phyloP scores from a whole-genome alignment of 2,329 filamentous ascomycete genomes.

The Fonsecaea monophora region DNA sequence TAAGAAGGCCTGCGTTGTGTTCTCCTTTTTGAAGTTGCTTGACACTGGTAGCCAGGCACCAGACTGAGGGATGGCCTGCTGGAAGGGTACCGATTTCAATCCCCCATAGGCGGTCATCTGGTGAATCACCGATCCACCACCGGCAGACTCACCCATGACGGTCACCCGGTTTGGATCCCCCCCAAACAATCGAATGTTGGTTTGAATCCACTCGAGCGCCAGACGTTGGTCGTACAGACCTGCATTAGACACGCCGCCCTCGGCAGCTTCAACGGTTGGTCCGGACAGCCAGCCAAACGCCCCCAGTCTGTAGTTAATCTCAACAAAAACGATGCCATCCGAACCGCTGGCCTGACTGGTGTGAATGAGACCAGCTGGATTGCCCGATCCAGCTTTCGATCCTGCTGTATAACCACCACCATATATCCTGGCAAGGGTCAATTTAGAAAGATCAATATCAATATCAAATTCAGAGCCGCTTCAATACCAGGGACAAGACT shows the following conservation, averaged over 20 bases:
- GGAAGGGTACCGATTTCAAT: conserved; percentile 42
- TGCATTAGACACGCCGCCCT: conserved; percentile 56
- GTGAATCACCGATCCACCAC: conserved; percentile 60
- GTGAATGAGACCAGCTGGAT: conserved; percentile 39
- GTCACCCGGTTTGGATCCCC: conserved; percentile 60
- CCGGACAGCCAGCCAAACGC: conserved; percentile 53
- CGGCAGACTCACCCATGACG: conserved; percentile 60
- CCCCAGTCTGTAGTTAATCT: neutral
- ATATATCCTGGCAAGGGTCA: conserved; percentile 47
- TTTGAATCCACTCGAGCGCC: conserved; percentile 64
- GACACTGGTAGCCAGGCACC: conserved; percentile 48
- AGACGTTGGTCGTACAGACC: conserved; percentile 58
- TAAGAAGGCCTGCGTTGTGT: conserved; percentile 50
- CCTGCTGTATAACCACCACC: conserved; percentile 54
- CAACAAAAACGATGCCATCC: neutral
- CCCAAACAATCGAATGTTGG: conserved; percentile 62
- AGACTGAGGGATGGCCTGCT: conserved; percentile 54
- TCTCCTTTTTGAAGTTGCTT: conserved; percentile 48
- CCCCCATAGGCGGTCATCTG: conserved; percentile 63
- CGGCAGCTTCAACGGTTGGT: conserved; percentile 48
- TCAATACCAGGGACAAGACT: conserved; percentile 31
- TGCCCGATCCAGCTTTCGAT: conserved; percentile 46
- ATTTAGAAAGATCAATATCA: neutral
- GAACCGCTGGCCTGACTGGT: conserved; percentile 48
- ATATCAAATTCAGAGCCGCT: neutral